A percentile compares a stretch with the other conserved stretches of the same genome.
Evolutionary conservation across 768 basidiomycete genomes (phyloP).

Genomic region (Agaricus subrufescens): DNA sequence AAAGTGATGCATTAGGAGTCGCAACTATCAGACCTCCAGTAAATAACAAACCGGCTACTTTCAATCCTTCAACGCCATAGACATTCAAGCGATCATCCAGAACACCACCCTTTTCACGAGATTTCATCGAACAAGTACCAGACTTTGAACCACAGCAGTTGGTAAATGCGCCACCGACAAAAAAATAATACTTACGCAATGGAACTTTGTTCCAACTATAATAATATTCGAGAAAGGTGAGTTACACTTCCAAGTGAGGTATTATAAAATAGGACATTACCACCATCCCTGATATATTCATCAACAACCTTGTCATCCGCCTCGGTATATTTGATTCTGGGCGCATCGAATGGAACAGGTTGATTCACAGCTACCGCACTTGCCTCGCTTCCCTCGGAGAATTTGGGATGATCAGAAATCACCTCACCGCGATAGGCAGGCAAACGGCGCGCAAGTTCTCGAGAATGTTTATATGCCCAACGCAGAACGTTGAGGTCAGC

Average conservation of each 20-base stretch:
- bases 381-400: constrained; percentile 29
- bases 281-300: constrained; percentile 24
- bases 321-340: constrained; percentile 35
- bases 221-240: neutral
- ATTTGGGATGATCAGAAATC: constrained; percentile 28
- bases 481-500: constrained; percentile 41
- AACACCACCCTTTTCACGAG: constrained; percentile 51
- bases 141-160: constrained; percentile 28
- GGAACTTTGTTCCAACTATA: constrained; percentile 38
- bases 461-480: constrained; percentile 50
- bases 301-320: constrained; percentile 42
- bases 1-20: neutral
- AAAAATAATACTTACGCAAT: constrained; percentile 28
- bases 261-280: constrained; percentile 17
- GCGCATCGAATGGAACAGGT: constrained; percentile 28
- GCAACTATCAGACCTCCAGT: too few relatives aligned
- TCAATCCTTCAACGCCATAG: constrained; percentile 52
- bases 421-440: constrained; percentile 35
- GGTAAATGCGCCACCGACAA: too few relatives aligned
- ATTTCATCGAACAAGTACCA: constrained; percentile 68
- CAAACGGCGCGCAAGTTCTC: constrained; percentile 57
- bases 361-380: constrained; percentile 14
- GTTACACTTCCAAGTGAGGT: neutral
- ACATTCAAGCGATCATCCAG: constrained; percentile 61
- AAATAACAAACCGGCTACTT: constrained; percentile 35